Percentiles rank a stretch among this genome's conserved stretches.
Conservation (phyloP, 176 grass and related monocot species). For the Hordeum marinum region DNA sequence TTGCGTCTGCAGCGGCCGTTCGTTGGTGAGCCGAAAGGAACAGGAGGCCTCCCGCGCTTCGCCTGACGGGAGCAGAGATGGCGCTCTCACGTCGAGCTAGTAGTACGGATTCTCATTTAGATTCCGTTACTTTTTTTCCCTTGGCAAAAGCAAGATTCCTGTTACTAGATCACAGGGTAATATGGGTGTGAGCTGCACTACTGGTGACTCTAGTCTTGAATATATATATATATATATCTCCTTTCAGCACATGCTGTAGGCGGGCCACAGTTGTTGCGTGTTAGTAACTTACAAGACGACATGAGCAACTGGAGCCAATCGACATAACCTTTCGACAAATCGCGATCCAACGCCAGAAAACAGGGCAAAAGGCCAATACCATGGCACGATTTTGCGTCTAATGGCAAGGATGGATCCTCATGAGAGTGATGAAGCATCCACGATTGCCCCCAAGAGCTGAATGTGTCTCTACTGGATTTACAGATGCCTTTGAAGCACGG, state of each 20-base stretch:
- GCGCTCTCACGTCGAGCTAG: background rate
- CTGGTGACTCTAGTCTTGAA: background rate
- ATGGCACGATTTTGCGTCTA: background rate
- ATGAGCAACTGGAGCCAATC: background rate
- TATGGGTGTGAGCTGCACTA: background rate
- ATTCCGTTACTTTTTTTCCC: background rate
- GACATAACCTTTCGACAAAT: background rate
- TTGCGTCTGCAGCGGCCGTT: background rate
- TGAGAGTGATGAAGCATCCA: background rate
- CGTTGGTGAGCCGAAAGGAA: background rate
- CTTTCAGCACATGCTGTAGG: too few relatives aligned
- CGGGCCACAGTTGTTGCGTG: background rate
- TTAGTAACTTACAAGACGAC: background rate
- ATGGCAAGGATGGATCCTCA: background rate
- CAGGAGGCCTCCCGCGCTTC: background rate
- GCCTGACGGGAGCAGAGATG: background rate
- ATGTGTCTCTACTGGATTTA: constrained; percentile 12
- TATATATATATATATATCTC: too few relatives aligned
- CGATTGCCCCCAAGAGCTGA: background rate
- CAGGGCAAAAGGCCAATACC: background rate
- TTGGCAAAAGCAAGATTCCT: background rate
- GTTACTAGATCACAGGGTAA: too few relatives aligned
- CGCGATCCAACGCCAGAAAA: background rate
- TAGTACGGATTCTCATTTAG: background rate
- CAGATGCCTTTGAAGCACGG: constrained; percentile 5